phyloP scores from a whole-genome alignment of 345 rosid genomes.

The Dipteronia dyeriana region DNA sequence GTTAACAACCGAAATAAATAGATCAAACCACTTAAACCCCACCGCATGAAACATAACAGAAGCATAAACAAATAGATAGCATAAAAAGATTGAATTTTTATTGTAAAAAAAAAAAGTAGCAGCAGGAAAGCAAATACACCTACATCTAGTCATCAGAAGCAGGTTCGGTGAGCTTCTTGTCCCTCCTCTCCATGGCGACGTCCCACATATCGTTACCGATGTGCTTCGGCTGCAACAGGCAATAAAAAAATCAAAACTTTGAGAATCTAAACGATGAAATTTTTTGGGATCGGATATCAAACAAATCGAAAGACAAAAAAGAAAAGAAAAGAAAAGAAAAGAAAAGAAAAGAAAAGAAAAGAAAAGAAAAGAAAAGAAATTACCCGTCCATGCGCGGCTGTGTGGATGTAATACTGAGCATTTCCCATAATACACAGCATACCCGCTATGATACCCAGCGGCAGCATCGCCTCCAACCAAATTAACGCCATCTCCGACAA shows the following conservation, averaged over 20 bases:
- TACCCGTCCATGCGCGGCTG: constrained; percentile 86
- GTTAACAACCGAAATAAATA: background rate
- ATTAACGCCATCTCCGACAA: constrained; percentile 50
- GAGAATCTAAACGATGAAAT: background rate
- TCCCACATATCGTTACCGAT: constrained; percentile 93
- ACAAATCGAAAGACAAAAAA: background rate
- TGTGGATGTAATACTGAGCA: constrained; percentile 88
- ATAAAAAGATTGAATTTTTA: background rate
- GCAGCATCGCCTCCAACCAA: constrained; percentile 83
- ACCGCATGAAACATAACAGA: background rate
- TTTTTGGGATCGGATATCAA: constrained; percentile 11
- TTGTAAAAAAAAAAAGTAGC: background rate
- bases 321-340: background rate
- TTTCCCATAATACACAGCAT: constrained; percentile 88
- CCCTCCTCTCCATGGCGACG: constrained; percentile 94
- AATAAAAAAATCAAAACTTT: constrained; percentile 2
- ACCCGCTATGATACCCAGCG: constrained; percentile 93
- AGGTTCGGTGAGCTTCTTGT: constrained; percentile 72
- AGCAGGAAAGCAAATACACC: constrained; percentile 16
- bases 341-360: no score
- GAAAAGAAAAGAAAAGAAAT: background rate
- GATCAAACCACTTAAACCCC: background rate
- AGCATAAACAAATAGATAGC: background rate
- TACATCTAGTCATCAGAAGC: constrained; percentile 45
- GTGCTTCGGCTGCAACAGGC: constrained; percentile 72